phyloP scores from a whole-genome alignment of 2,329 filamentous ascomycete species.

The Beauveria varroae region DNA sequence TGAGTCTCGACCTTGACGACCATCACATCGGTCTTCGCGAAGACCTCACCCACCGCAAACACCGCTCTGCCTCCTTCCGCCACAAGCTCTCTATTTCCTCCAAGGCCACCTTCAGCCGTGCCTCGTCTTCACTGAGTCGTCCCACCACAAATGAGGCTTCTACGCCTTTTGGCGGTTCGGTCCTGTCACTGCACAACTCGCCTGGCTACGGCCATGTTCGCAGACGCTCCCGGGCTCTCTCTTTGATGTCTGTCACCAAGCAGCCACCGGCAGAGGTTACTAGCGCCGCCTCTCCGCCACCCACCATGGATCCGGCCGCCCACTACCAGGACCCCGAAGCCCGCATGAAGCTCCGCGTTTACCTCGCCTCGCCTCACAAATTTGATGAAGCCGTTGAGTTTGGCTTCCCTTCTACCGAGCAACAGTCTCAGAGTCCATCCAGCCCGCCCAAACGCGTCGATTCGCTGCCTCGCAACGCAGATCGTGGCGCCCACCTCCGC shows the following conservation, averaged over 20 bases:
- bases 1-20: slow-evolving; percentile 59
- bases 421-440: slow-evolving; percentile 17
- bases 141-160: slow-evolving; percentile 37
- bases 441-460: slow-evolving; percentile 8
- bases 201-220: slow-evolving; percentile 31
- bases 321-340: slow-evolving; percentile 91
- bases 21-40: slow-evolving; percentile 58
- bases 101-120: slow-evolving; percentile 54
- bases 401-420: slow-evolving; percentile 68
- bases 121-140: slow-evolving; percentile 41
- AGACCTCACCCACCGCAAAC: slow-evolving; percentile 35
- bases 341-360: slow-evolving; percentile 75
- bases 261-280: slow-evolving; percentile 23
- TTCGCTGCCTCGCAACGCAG: slow-evolving; percentile 2
- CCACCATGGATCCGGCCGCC: slow-evolving; percentile 59
- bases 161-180: slow-evolving; percentile 15
- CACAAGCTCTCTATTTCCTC: slow-evolving; percentile 63
- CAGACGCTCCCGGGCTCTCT: slow-evolving; percentile 48
- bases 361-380: slow-evolving; percentile 82
- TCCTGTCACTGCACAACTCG: slow-evolving; percentile 14
- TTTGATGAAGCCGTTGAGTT: slow-evolving; percentile 97
- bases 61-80: slow-evolving; percentile 54
- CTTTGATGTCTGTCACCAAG: slow-evolving; percentile 41
- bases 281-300: slow-evolving; percentile 18
- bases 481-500: neutral